phyloP scores from a whole-genome alignment of 495 filamentous ascomycete species.

The Neohortaea acidophila region DNA sequence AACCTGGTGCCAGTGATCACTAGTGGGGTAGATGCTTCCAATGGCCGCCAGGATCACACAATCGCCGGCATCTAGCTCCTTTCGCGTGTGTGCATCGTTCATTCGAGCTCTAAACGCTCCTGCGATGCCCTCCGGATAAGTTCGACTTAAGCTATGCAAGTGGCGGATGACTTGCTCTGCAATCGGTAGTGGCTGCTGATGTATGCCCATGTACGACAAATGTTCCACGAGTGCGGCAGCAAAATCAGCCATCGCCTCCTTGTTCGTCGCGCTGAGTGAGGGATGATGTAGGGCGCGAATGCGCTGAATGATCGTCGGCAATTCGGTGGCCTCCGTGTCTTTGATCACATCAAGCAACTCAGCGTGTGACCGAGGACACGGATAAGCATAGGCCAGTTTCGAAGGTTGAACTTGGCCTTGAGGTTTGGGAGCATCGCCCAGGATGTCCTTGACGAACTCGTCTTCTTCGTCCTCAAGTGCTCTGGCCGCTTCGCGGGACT shows the following conservation, averaged over 20 bases:
- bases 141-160: constrained; percentile 75
- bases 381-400: constrained; percentile 63
- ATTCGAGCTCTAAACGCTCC: constrained; percentile 62
- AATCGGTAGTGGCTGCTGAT: constrained; percentile 40
- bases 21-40: constrained; percentile 76
- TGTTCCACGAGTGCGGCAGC: constrained; percentile 63
- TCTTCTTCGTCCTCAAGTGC: constrained; percentile 40
- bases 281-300: constrained; percentile 81
- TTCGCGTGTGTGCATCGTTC: constrained; percentile 42
- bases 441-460: constrained; percentile 52
- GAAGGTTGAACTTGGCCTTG: constrained; percentile 29
- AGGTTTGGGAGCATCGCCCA: constrained; percentile 35
- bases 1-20: constrained; percentile 90
- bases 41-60: constrained; percentile 69
- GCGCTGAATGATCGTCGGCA: constrained; percentile 69
- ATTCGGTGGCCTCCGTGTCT: constrained; percentile 41
- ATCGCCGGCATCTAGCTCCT: constrained; percentile 56
- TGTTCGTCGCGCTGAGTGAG: constrained; percentile 72
- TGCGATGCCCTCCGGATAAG: constrained; percentile 58
- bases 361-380: constrained; percentile 62
- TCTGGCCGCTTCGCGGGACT: constrained; percentile 2
- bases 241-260: constrained; percentile 62
- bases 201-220: constrained; percentile 47
- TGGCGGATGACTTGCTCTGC: constrained; percentile 59
- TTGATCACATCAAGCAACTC: constrained; percentile 54